Percentiles rank a stretch among this genome's conserved stretches.
phyloP scores from a whole-genome alignment of 257 asterid genomes.

The Osmanthus fragrans region DNA sequence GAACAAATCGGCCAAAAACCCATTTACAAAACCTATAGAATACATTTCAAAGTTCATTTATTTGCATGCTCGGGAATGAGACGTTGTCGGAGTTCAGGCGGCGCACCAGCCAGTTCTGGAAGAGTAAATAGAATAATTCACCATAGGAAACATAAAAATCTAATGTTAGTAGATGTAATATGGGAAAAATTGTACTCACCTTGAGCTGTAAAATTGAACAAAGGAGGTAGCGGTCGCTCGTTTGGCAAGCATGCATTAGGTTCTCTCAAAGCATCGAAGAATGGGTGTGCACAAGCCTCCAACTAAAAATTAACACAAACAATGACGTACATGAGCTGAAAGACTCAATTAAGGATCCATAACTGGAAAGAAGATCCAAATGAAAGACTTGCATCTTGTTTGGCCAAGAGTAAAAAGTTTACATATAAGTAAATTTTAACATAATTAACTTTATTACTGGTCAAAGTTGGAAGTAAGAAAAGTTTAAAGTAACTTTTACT shows the following conservation, averaged over 20 bases:
- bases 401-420: too few species aligned
- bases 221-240: constrained; percentile 73
- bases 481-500: too few species aligned
- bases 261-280: constrained; percentile 70
- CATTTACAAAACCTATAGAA: constrained; percentile 31
- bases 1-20: constrained; percentile 21
- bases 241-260: constrained; percentile 70
- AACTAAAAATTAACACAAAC: constrained; percentile 40
- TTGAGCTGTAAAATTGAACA: constrained; percentile 74
- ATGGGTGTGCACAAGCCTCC: constrained; percentile 96
- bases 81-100: constrained; percentile 43
- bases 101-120: constrained; percentile 48
- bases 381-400: too few species aligned
- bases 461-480: too few species aligned
- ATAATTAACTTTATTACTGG: too few species aligned
- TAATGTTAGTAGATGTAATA: too few species aligned
- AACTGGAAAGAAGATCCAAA: too few species aligned
- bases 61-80: constrained; percentile 37
- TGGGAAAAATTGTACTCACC: constrained; percentile 37
- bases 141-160: background rate
- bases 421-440: too few species aligned
- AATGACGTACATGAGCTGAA: constrained; percentile 15
- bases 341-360: too few species aligned
- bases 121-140: background rate
- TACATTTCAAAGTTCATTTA: constrained; percentile 29